A percentile compares a stretch with the other conserved stretches of the same genome.
Evolutionary conservation across 345 rosid genomes (phyloP).

Genomic region (Mercurialis annua): DNA sequence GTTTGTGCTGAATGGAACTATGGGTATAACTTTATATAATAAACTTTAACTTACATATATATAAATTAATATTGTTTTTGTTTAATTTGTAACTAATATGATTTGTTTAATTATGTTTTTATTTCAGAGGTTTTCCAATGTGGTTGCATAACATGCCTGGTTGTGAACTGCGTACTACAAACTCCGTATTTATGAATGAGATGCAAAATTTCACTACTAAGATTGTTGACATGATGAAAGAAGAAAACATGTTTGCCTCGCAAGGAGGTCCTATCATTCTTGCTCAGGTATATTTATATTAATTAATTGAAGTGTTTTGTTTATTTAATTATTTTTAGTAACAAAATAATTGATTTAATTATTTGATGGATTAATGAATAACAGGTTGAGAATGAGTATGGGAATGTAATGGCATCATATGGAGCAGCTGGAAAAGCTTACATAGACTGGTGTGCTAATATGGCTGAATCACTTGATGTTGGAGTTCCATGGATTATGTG

Average conservation of each 20-base stretch:
- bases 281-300: slow-evolving; percentile 62
- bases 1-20: slow-evolving; percentile 35
- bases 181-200: slow-evolving; percentile 37
- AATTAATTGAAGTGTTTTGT: not conserved
- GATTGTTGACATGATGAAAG: slow-evolving; percentile 57
- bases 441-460: slow-evolving; percentile 60
- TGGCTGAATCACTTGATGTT: slow-evolving; percentile 56
- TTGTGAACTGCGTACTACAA: not conserved
- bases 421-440: slow-evolving; percentile 59
- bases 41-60: too few species aligned
- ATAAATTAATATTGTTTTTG: too few species aligned
- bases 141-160: slow-evolving; percentile 17
- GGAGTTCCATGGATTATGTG: slow-evolving; percentile 93
- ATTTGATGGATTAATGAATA: not conserved
- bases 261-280: slow-evolving; percentile 81
- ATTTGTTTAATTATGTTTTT: not conserved
- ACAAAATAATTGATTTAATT: not conserved
- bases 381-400: slow-evolving; percentile 84
- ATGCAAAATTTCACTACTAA: slow-evolving; percentile 67
- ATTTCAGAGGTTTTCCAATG: slow-evolving; percentile 7
- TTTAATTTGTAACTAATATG: too few species aligned
- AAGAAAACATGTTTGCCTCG: slow-evolving; percentile 60
- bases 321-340: not conserved
- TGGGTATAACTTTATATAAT: not conserved
- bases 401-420: slow-evolving; percentile 49